phyloP scores from a whole-genome alignment of 257 asterid genomes.

The Scutellaria galericulata region DNA sequence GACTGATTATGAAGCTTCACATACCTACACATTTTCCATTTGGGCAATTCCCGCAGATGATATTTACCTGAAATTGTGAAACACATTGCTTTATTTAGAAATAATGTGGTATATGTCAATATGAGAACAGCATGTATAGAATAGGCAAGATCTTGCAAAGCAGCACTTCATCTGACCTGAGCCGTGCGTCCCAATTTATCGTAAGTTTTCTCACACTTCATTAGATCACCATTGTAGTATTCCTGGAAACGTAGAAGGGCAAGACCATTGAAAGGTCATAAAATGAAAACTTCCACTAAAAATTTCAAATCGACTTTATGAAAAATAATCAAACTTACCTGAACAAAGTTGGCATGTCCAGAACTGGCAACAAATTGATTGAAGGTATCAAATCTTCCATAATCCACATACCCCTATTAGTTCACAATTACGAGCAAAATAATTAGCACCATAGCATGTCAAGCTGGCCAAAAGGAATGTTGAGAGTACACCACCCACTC shows the following conservation, averaged over 20 bases:
- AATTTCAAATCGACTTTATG: conserved; percentile 6
- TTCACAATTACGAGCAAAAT: conserved; percentile 28
- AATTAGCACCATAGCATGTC: conserved; percentile 34
- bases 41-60: conserved; percentile 88
- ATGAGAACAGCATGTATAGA: conserved; percentile 6
- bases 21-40: conserved; percentile 87
- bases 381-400: conserved; percentile 83
- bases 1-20: conserved; percentile 36
- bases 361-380: conserved; percentile 69
- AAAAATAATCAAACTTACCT: conserved; percentile 51
- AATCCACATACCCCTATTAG: conserved; percentile 89
- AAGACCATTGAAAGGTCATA: conserved; percentile 19
- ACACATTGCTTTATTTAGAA: conserved; percentile 23
- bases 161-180: conserved; percentile 57
- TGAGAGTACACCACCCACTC: neutral
- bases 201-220: conserved; percentile 71
- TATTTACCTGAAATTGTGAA: conserved; percentile 66
- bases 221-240: conserved; percentile 78
- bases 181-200: conserved; percentile 99
- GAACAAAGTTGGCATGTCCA: conserved; percentile 67
- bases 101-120: conserved; percentile 13
- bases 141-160: conserved; percentile 7
- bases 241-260: conserved; percentile 54
- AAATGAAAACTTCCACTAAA: conserved; percentile 22
- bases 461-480: conserved; percentile 29